Evolutionary conservation across 306 rosid genomes (phyloP), one percentile per base, ranked within the genome.

Genomic region (Quercus cerris): DNA sequence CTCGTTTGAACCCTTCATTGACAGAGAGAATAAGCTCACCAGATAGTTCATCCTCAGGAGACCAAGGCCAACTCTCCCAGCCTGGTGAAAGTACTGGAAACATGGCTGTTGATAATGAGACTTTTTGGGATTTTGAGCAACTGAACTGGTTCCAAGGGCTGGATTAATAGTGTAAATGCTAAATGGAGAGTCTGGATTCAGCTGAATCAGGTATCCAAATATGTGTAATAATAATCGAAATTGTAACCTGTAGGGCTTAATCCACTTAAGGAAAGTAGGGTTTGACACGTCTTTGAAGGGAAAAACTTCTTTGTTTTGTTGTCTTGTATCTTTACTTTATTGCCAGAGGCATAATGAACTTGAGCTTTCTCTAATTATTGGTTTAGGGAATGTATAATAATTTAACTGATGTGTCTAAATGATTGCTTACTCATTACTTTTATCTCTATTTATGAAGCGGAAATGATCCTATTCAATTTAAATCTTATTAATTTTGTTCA

Each of bases 51-150:
- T 91, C 87, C 61, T 87, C 91, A 0, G 81, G 80, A 71, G 86
- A 85, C 0, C 84, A 35, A 27, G 86, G 61, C 62, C 86, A 84
- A 17, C 67, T 68, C 75, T 77, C 87, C 6, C 89, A 55, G 1
- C 61, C 62, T 20, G 83, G 59, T 18, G 86, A 85, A 61, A 22
- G 61, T 44, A 81, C 23, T 23, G 78, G 71, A 4, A 44, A 11
- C 33, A 22, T 78, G 87, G 77, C 44, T 19, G 19, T 27, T 70
- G 86, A 83, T 44, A 12, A 80, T n/a, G 87, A 85, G 63, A 69
- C 83, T 35, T 66, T 80, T 71, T 84, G 93, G 94, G 84, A 84
- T 44, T 88, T 90, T 93, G 91, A 89, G 68, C 82, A 81, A 22
- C 63, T 91, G 19, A 73, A 87, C 75, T 84, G 81, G 89, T 83